Conservation (phyloP, 805 yeast genomes). For the Lipomyces lipofer region DNA sequence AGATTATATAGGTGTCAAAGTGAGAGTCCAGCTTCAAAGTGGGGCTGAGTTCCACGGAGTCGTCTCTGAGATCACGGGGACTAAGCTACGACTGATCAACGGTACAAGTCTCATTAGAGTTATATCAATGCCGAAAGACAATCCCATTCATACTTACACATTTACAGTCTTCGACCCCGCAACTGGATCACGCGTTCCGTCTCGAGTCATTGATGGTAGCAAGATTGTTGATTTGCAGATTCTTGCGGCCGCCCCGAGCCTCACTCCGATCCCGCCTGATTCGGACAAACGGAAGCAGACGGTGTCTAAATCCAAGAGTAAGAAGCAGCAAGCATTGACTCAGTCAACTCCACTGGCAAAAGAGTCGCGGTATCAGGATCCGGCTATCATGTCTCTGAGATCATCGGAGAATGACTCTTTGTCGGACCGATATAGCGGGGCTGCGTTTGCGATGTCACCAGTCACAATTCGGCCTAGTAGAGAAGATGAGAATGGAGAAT, state of each 20-base stretch:
- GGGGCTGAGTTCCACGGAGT: conserved; percentile 40
- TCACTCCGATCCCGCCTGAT: neutral
- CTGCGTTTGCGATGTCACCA: conserved; percentile 7
- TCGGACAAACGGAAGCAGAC: neutral
- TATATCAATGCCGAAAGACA: conserved; percentile 15
- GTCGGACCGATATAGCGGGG: conserved; percentile 7
- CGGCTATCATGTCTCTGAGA: conserved; percentile 26
- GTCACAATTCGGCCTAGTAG: neutral
- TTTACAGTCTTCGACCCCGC: conserved; percentile 22
- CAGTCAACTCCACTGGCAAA: neutral
- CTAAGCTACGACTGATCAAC: conserved; percentile 43
- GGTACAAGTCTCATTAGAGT: conserved; percentile 36
- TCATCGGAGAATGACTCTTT: neutral
- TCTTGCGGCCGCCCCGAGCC: conserved; percentile 36
- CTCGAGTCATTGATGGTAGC: conserved; percentile 25
- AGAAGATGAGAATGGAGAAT: neutral
- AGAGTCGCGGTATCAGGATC: conserved; percentile 13
- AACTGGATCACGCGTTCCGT: conserved; percentile 11
- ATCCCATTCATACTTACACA: neutral
- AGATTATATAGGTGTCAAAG: conserved; percentile 21
- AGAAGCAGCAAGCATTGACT: conserved; percentile 6
- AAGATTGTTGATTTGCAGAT: conserved; percentile 28
- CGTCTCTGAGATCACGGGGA: conserved; percentile 47
- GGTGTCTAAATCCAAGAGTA: neutral
- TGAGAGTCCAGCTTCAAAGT: conserved; percentile 23